These are phyloP conservation scores for Paracamarosporium sp. DNA, from an alignment of 2,329 filamentous ascomycete genomes.

Conservation along the genomic window DNA sequence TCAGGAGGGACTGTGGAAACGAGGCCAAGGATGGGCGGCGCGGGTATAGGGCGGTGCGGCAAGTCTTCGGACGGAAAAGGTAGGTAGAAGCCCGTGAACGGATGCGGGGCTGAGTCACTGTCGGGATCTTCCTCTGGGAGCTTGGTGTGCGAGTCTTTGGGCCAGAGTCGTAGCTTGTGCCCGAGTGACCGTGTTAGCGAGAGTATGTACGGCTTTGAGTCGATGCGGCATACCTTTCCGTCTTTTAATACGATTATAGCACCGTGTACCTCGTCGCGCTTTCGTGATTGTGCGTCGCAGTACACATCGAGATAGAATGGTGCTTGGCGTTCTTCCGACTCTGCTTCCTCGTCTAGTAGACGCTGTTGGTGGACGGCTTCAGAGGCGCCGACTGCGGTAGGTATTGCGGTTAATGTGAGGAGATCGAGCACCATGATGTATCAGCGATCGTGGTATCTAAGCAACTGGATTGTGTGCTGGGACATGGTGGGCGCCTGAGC, in stretches of 20 bases:
- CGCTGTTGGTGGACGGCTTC: constrained; percentile 58
- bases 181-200: background rate
- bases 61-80: constrained; percentile 55
- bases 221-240: constrained; percentile 48
- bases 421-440: constrained; percentile 34
- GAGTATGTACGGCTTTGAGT: background rate
- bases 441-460: constrained; percentile 1
- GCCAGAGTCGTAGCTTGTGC: constrained; percentile 47
- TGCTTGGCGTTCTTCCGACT: constrained; percentile 55
- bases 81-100: constrained; percentile 59
- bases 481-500: background rate
- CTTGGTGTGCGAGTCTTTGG: constrained; percentile 40
- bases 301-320: constrained; percentile 59
- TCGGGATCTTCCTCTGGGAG: constrained; percentile 32
- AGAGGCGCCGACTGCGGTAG: constrained; percentile 56
- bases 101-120: constrained; percentile 46
- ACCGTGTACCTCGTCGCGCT: constrained; percentile 50
- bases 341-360: constrained; percentile 55
- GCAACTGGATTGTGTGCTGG: background rate
- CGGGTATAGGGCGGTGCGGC: constrained; percentile 39
- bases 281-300: constrained; percentile 47
- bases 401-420: constrained; percentile 50
- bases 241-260: constrained; percentile 53
- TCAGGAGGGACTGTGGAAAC: constrained; percentile 54
- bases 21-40: constrained; percentile 52